These are phyloP conservation scores for Anastatica hierochuntica DNA, from an alignment of 345 rosid species.

Conservation along the genomic window DNA sequence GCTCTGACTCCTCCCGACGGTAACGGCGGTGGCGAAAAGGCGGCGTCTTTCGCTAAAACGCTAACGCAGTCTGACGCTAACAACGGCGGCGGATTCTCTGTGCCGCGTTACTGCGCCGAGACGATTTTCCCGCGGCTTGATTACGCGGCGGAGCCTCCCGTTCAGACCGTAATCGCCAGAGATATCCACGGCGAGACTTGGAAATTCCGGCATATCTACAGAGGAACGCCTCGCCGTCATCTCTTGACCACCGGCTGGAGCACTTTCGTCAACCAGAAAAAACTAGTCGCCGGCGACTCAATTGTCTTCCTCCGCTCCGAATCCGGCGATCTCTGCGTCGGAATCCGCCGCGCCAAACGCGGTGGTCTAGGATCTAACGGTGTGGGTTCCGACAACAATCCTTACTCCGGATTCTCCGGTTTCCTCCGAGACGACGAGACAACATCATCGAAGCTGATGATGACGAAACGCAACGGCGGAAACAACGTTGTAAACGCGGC, in stretches of 20 bases:
- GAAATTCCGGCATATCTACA: conserved; percentile 77
- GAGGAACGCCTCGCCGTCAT: conserved; percentile 82
- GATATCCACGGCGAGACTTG: conserved; percentile 72
- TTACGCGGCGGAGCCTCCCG: conserved; percentile 66
- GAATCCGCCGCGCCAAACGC: conserved; percentile 68
- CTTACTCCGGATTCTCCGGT: conserved; percentile 44
- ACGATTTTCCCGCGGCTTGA: conserved; percentile 71
- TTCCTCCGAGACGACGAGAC: conserved; percentile 48
- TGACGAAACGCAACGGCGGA: conserved; percentile 24
- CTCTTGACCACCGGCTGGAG: conserved; percentile 89
- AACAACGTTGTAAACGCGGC: conserved; percentile 21
- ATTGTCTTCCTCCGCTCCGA: conserved; percentile 66
- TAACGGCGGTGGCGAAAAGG: conserved; percentile 36
- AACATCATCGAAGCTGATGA: conserved; percentile 7
- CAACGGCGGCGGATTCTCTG: conserved; percentile 87
- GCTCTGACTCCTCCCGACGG: background rate
- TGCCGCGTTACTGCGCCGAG: conserved; percentile 82
- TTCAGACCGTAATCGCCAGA: conserved; percentile 67
- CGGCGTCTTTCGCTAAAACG: conserved; percentile 80
- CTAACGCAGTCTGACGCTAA: conserved; percentile 81
- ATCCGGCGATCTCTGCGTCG: conserved; percentile 61
- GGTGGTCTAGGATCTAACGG: conserved; percentile 31
- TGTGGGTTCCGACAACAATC: background rate
- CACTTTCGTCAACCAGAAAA: conserved; percentile 71
- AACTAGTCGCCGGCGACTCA: conserved; percentile 76